Evolutionary conservation across 2,329 filamentous ascomycete species (phyloP), one percentile per base, ranked within the genome.

Genomic region (Fusarium gaditjirri): DNA sequence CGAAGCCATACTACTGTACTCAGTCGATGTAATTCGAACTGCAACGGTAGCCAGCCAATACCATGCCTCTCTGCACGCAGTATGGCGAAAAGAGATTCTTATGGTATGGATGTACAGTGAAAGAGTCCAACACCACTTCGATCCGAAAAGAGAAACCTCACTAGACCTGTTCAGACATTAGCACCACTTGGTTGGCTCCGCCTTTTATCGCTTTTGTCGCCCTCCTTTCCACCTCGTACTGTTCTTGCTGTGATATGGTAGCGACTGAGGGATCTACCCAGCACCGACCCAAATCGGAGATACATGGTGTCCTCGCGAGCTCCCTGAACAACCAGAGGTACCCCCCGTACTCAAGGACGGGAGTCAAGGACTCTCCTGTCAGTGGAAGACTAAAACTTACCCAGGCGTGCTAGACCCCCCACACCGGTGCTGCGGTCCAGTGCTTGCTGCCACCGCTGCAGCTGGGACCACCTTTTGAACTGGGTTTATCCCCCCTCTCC

Each of bases 201-300:
- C 70, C 70, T 71, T 68, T 73, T 73, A 68, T 73, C 70, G 60
- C 66, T 70, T 70, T 67, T 58, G 66, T 73, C 61, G 54, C 70
- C 70, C 70, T 73, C 70, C 70, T 73, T 73, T 71, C 63, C 66
- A 57, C 47, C 42, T 59, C 43, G 63, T 71, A 68, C 58, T 41
- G 42, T 38, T 49, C 52, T 67, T 46, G 42, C 39, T 49, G 35
- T 36, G n/a, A 11, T 49, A 61, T 62, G 23, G 64, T 65, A 70
- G 69, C 41, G 65, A 69, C 69, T 60, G 53, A 72, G 56, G 54
- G 70, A 70, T 62, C 65, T 68, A 68, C 65, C 66, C 39, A 54
- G 59, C n/a, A 70, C 61, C 44, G 29, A 63, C 70, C 53, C 25
- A 61, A 68, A 62, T 70, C 36, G 49, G 61, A 71, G 66, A 70